Evolutionary conservation across 2,329 filamentous ascomycete genomes (phyloP), one percentile per base, ranked within the genome.

Genomic region (Harringtonia aguacate): DNA sequence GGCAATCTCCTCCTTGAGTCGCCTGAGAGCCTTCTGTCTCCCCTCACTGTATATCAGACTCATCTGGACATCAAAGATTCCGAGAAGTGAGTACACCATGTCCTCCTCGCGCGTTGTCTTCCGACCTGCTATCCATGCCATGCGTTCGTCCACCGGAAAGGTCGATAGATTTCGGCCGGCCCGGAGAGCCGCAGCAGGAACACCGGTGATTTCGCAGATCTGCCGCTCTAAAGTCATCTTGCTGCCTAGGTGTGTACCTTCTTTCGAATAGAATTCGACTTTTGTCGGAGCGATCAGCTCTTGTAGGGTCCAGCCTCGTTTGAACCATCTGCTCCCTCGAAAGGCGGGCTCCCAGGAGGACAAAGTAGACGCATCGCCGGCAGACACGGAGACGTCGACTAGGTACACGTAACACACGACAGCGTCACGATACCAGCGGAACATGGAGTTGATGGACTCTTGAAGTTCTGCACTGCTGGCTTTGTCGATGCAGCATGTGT

Each of bases 401-500:
- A 45, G 39, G 6, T 39, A 43, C 10, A 30, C 43, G 14, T 45
- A 48, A 31, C 43, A 48, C 6, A 36, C 15, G 3, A 14, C n/a
- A 5, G 33, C 18, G 7, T 45, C 27, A 14, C 31, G 13, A 28
- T 45, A 45, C 46, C 46, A 48, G 0, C 21, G 31, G 9, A 45
- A 48, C 46, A 48, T 48, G 20, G 43, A 48, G 6, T 43, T 45
- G 39, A 48, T 45, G 1, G 46, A 35, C 17, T 43, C 39, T 2
- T 27, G n/a, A 3, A 48, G 36, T 15, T 45, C 43, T 4, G 18
- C 13, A 1, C 8, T n/a, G 36, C 27, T 36, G 1, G 21, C 14
- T 24, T 48, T 47, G 36, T 47, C 36, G 31, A 47, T 47, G 28
- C 43, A 47, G 39, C 39, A 39, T 1, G 46, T 47, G n/a, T 47